Evolutionary conservation across 192 early-diverging fungal species (phyloP).

Genomic region (Chytriomyces sp.): DNA sequence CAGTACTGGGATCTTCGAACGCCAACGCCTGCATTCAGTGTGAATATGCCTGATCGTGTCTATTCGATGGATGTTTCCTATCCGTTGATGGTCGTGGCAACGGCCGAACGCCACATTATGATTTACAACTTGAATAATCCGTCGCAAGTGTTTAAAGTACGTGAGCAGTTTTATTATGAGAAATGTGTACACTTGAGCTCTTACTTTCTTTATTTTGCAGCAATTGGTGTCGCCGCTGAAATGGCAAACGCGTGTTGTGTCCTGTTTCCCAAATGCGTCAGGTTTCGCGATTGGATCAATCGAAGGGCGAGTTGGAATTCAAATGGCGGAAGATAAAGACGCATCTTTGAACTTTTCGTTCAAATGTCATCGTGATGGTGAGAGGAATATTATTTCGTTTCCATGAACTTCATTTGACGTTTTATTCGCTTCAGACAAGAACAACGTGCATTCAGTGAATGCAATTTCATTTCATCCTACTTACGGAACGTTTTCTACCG

Average conservation of each 20-base stretch:
- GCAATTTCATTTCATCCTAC: constrained; percentile 77
- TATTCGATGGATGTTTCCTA: constrained; percentile 87
- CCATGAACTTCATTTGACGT: not conserved
- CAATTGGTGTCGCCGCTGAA: constrained; percentile 69
- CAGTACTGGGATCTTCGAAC: constrained; percentile 94
- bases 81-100: constrained; percentile 87
- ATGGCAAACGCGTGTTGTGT: constrained; percentile 82
- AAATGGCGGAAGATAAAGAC: constrained; percentile 88
- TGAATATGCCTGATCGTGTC: constrained; percentile 82
- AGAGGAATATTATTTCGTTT: constrained; percentile 29
- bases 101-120: constrained; percentile 83
- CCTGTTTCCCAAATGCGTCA: constrained; percentile 76
- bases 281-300: constrained; percentile 93
- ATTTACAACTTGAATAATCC: constrained; percentile 86
- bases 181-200: not conserved
- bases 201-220: not conserved
- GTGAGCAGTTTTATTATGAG: not conserved
- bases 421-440: constrained; percentile 7
- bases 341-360: constrained; percentile 81
- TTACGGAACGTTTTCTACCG: constrained; percentile 88
- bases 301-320: constrained; percentile 92
- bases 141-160: constrained; percentile 71
- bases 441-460: constrained; percentile 72
- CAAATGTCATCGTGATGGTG: constrained; percentile 88
- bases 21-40: constrained; percentile 72